Conservation (phyloP, 306 rosid genomes). For the Casuarina cunninghamiana region DNA sequence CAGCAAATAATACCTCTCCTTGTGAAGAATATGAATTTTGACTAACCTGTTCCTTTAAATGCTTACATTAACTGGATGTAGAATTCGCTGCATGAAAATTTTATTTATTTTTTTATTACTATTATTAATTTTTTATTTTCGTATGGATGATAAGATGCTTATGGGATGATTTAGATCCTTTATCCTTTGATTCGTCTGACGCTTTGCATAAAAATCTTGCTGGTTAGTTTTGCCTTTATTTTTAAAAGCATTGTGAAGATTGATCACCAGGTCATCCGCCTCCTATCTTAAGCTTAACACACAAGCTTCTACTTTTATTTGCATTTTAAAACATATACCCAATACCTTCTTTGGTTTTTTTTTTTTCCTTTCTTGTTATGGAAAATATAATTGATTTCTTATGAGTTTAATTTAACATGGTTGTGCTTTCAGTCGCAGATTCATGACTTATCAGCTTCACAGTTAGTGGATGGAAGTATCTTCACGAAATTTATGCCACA, state of each 20-base stretch:
- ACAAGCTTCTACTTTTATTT: neutral
- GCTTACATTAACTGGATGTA: neutral
- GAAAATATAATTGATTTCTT: neutral
- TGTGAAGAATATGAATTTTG: neutral
- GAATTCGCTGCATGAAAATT: neutral
- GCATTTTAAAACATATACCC: neutral
- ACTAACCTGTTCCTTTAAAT: constrained; percentile 1
- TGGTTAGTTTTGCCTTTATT: neutral
- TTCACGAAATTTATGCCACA: constrained; percentile 48
- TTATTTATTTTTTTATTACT: too few species aligned
- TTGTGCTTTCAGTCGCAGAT: constrained; percentile 30
- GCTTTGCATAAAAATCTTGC: neutral
- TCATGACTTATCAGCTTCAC: constrained; percentile 27
- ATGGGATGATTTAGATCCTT: constrained; percentile 4
- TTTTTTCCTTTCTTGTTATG: neutral
- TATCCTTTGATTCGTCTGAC: neutral
- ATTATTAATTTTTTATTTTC: neutral
- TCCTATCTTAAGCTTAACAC: neutral
- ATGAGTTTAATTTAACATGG: neutral
- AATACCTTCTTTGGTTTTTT: neutral
- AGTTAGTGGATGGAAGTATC: constrained; percentile 41
- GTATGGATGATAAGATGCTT: neutral
- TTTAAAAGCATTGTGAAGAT: neutral
- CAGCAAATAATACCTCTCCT: neutral
- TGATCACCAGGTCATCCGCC: neutral